Conservation (phyloP, 352 stramenopile species). For the Phytophthora hybrid region DNA sequence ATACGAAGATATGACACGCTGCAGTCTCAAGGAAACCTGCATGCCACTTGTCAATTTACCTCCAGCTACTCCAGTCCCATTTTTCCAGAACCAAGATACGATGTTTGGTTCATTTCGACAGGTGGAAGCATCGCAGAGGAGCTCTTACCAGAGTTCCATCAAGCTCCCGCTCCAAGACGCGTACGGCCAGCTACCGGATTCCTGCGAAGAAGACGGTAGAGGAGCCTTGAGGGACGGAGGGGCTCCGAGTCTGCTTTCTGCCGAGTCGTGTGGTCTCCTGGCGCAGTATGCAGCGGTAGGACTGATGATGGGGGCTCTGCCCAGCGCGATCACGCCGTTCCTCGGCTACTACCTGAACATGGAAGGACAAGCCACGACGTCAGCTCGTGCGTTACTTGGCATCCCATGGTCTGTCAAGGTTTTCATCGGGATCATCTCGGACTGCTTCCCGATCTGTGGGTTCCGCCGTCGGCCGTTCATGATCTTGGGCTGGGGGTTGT, state of each 20-base stretch:
- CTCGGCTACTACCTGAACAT: constrained; percentile 78
- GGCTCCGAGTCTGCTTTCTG: constrained; percentile 47
- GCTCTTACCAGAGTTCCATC: constrained; percentile 27
- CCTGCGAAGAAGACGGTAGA: constrained; percentile 11
- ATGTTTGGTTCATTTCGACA: constrained; percentile 23
- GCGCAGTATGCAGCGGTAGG: constrained; percentile 73
- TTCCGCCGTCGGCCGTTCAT: constrained; percentile 71
- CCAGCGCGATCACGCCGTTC: constrained; percentile 52
- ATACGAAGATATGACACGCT: background rate
- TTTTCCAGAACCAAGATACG: background rate
- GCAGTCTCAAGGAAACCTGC: background rate
- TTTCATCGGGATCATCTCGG: constrained; percentile 70
- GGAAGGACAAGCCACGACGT: constrained; percentile 67
- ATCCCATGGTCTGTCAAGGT: constrained; percentile 76
- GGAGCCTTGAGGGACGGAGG: constrained; percentile 54
- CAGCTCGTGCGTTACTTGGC: constrained; percentile 57
- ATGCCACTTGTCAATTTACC: constrained; percentile 15
- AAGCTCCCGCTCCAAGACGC: constrained; percentile 30
- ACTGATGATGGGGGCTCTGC: constrained; percentile 70
- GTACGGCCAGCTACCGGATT: constrained; percentile 23
- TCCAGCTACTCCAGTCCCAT: background rate
- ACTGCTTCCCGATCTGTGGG: constrained; percentile 67
- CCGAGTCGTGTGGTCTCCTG: constrained; percentile 63
- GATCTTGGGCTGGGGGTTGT: constrained; percentile 64
- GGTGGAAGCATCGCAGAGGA: constrained; percentile 15